phyloP scores from a whole-genome alignment of 2,329 filamentous ascomycete genomes.

The Hypoxylon sp. region DNA sequence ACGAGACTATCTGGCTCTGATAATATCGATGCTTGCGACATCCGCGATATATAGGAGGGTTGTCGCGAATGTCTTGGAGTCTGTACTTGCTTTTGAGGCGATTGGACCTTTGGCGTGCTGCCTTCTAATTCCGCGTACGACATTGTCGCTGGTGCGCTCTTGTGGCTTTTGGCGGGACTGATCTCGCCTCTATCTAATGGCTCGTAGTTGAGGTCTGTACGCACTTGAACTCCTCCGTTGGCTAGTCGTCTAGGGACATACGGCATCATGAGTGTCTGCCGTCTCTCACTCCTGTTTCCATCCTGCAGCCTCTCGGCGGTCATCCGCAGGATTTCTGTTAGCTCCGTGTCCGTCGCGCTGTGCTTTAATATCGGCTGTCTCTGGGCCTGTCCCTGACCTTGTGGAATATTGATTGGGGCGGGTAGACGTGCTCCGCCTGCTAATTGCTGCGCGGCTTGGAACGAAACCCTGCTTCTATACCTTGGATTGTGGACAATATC shows the following conservation, averaged over 20 bases:
- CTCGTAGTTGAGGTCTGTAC: conserved; percentile 7
- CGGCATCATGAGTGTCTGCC: conserved; percentile 48
- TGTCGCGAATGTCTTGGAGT: conserved; percentile 40
- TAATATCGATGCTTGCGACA: conserved; percentile 53
- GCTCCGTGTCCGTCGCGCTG: conserved; percentile 61
- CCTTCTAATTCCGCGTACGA: conserved; percentile 46
- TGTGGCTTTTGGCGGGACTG: conserved; percentile 51
- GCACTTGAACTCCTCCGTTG: not conserved
- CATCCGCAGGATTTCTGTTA: conserved; percentile 65
- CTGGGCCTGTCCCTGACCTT: conserved; percentile 40
- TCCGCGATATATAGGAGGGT: conserved; percentile 47
- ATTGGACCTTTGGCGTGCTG: conserved; percentile 24
- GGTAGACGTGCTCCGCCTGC: conserved; percentile 48
- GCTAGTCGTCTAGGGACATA: conserved; percentile 12
- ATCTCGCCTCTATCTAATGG: conserved; percentile 40
- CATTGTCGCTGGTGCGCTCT: conserved; percentile 49
- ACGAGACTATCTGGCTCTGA: conserved; percentile 60
- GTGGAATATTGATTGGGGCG: conserved; percentile 18
- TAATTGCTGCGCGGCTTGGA: conserved; percentile 48
- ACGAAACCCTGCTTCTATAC: conserved; percentile 33
- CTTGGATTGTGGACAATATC: conserved; percentile 39
- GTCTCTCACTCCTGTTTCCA: conserved; percentile 51
- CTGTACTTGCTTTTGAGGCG: conserved; percentile 33
- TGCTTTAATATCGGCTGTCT: conserved; percentile 46
- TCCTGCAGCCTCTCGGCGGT: conserved; percentile 66